These are phyloP conservation scores for Annulohypoxylon moriforme DNA, from an alignment of 495 filamentous ascomycete species.

Conservation along the genomic window DNA sequence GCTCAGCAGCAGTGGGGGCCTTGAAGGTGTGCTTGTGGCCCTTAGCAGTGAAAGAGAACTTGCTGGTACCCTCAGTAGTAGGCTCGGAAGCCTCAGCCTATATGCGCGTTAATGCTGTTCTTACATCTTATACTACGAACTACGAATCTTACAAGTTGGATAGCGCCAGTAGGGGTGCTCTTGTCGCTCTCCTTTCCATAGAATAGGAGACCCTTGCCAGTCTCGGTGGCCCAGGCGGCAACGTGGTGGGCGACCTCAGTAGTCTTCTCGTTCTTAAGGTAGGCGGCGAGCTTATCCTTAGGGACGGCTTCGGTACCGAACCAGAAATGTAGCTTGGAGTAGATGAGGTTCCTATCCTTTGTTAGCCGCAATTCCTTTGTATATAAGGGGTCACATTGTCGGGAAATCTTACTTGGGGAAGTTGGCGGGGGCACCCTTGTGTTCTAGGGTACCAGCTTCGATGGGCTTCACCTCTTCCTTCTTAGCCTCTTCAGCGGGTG, in stretches of 20 bases:
- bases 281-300: conserved; percentile 75
- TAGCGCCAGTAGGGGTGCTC: conserved; percentile 78
- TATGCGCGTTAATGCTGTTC: conserved; percentile 30
- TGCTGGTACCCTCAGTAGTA: conserved; percentile 73
- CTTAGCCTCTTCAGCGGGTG: conserved; percentile 56
- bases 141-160: conserved; percentile 78
- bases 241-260: conserved; percentile 78
- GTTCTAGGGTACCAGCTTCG: conserved; percentile 79
- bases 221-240: conserved; percentile 88
- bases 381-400: neutral
- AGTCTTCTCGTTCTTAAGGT: conserved; percentile 88
- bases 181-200: conserved; percentile 90
- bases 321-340: conserved; percentile 79
- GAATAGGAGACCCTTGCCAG: conserved; percentile 95
- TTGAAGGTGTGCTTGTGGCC: conserved; percentile 93
- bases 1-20: conserved; percentile 76
- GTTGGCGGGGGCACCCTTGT: conserved; percentile 83
- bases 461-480: conserved; percentile 72
- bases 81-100: conserved; percentile 88
- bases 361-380: conserved; percentile 39
- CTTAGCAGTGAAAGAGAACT: conserved; percentile 85
- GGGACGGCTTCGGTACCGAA: conserved; percentile 85
- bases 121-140: neutral
- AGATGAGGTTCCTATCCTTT: conserved; percentile 57
- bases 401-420: conserved; percentile 83